Percentiles rank a stretch among this genome's conserved stretches.
Evolutionary conservation across 805 yeast species (phyloP).

Genomic region (Allodekkera sacchari): DNA sequence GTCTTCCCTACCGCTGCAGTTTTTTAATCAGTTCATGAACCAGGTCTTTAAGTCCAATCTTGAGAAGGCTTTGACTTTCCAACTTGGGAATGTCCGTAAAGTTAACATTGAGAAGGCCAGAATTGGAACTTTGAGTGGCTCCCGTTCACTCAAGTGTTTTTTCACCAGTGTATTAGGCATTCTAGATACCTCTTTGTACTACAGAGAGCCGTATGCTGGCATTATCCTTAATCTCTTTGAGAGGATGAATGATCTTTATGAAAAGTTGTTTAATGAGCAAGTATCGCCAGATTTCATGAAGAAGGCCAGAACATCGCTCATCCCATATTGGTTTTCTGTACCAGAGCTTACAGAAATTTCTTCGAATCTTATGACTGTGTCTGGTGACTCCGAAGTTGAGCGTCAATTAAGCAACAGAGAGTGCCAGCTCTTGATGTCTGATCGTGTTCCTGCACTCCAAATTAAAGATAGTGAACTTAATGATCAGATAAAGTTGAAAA

Average conservation of each 20-base stretch:
- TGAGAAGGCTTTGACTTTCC: constrained; percentile 42
- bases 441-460: constrained; percentile 23
- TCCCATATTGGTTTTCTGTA: constrained; percentile 29
- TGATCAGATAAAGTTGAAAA: constrained; percentile 36
- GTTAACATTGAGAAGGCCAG: too few relatives aligned
- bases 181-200: constrained; percentile 53
- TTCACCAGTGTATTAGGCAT: constrained; percentile 40
- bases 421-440: constrained; percentile 17
- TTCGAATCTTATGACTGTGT: constrained; percentile 18
- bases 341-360: constrained; percentile 25
- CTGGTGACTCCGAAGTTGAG: constrained; percentile 8
- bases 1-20: constrained; percentile 28
- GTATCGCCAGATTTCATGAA: constrained; percentile 12
- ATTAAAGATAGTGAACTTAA: constrained; percentile 39
- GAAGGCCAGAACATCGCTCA: constrained; percentile 7
- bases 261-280: constrained; percentile 22
- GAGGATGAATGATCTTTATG: constrained; percentile 29
- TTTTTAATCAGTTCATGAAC: constrained; percentile 60
- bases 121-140: constrained; percentile 30
- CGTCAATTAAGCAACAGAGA: constrained; percentile 18
- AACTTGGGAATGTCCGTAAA: constrained; percentile 42
- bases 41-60: constrained; percentile 56
- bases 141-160: constrained; percentile 40
- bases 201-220: constrained; percentile 47
- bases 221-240: constrained; percentile 33